Evolutionary conservation across 495 filamentous ascomycete genomes (phyloP).

Genomic region (Aspergillus coremiiformis): DNA sequence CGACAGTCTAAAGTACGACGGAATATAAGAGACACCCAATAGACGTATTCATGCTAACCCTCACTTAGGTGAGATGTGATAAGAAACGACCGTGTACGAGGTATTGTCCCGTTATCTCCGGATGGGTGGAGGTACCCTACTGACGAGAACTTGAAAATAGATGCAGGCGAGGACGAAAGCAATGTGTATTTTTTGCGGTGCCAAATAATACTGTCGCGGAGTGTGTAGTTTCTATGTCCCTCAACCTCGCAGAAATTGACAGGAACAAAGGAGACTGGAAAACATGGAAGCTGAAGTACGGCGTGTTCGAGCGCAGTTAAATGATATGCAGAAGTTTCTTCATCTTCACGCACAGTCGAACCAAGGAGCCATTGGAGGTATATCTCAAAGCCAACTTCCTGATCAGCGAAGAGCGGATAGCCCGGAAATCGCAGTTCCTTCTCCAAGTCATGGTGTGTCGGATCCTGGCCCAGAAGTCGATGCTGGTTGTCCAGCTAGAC

Average conservation of each 20-base stretch:
- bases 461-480: slow-evolving; percentile 3
- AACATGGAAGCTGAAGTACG: slow-evolving; percentile 29
- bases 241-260: slow-evolving; percentile 5
- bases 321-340: slow-evolving; percentile 23
- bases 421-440: not conserved
- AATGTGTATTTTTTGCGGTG: slow-evolving; percentile 33
- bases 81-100: slow-evolving; percentile 33
- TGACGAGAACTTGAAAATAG: no score
- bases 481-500: slow-evolving; percentile 12
- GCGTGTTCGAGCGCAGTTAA: slow-evolving; percentile 22
- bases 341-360: not conserved
- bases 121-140: no score
- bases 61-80: slow-evolving; percentile 31
- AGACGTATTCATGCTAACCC: not conserved
- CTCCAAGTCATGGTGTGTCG: slow-evolving; percentile 1
- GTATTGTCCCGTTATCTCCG: slow-evolving; percentile 6
- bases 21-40: not conserved
- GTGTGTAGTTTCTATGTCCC: no score
- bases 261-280: slow-evolving; percentile 21
- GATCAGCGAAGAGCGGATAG: not conserved
- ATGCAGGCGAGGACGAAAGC: slow-evolving; percentile 28
- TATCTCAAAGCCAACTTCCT: not conserved
- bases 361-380: not conserved
- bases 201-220: slow-evolving; percentile 29
- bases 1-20: slow-evolving; percentile 28